Conservation (phyloP, 2,329 filamentous ascomycete species). For the Fusarium buharicum region DNA sequence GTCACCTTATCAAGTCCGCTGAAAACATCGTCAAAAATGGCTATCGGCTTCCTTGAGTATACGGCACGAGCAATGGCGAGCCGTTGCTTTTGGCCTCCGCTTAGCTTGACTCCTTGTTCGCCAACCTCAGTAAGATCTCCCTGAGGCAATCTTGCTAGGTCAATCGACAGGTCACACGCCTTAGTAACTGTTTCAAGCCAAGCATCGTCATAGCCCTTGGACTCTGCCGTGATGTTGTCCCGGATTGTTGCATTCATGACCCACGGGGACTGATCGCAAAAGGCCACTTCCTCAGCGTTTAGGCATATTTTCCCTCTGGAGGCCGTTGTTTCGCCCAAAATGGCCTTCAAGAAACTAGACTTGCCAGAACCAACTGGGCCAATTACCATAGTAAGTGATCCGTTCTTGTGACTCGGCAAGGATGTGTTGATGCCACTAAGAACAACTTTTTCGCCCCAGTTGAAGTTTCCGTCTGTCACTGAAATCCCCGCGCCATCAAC, state of each 20-base stretch:
- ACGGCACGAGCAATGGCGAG: constrained; percentile 50
- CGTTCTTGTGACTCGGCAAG: constrained; percentile 32
- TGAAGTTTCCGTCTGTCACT: constrained; percentile 43
- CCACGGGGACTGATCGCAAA: constrained; percentile 50
- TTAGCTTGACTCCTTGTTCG: constrained; percentile 49
- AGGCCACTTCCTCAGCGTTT: constrained; percentile 41
- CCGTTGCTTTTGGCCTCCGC: constrained; percentile 51
- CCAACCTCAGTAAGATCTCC: constrained; percentile 46
- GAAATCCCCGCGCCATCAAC: constrained; percentile 20
- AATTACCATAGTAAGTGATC: constrained; percentile 46
- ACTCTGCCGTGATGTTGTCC: constrained; percentile 51
- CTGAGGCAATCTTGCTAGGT: constrained; percentile 41
- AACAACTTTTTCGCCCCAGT: constrained; percentile 44
- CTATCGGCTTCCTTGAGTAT: constrained; percentile 48
- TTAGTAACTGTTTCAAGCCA: constrained; percentile 50
- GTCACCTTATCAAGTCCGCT: constrained; percentile 56
- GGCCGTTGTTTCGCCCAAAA: constrained; percentile 45
- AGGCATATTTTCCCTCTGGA: constrained; percentile 40
- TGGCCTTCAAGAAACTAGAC: constrained; percentile 47
- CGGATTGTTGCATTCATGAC: constrained; percentile 50
- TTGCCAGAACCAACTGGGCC: constrained; percentile 50
- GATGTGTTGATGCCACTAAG: constrained; percentile 41
- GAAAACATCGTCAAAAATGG: constrained; percentile 54
- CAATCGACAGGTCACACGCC: constrained; percentile 50
- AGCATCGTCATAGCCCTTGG: constrained; percentile 42